Conservation (phyloP, 1,139 yeast genomes). For the Eremothecium coryli region DNA sequence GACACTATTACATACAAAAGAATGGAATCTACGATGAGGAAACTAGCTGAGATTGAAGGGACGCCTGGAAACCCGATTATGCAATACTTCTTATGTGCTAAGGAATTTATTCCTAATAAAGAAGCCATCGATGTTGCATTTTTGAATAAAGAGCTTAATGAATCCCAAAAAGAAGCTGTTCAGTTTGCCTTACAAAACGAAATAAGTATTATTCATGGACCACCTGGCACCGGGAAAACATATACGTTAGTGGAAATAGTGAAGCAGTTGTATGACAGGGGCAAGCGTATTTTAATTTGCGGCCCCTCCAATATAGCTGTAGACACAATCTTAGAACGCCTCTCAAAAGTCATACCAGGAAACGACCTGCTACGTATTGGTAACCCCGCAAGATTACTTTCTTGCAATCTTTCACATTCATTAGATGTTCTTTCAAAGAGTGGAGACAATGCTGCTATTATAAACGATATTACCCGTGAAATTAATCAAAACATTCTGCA, state of each 20-base stretch:
- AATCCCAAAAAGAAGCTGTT: constrained; percentile 64
- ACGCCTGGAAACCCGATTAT: constrained; percentile 27
- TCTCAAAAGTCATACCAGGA: constrained; percentile 44
- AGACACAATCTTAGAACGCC: constrained; percentile 78
- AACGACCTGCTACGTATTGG: constrained; percentile 69
- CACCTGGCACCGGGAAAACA: constrained; percentile 80
- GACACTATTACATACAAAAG: constrained; percentile 65
- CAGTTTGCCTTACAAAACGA: constrained; percentile 41
- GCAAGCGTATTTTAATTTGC: constrained; percentile 73
- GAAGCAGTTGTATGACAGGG: constrained; percentile 54
- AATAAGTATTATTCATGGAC: constrained; percentile 59
- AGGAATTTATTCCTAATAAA: constrained; percentile 13
- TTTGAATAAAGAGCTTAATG: constrained; percentile 48
- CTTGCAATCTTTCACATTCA: constrained; percentile 58
- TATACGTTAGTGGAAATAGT: constrained; percentile 79
- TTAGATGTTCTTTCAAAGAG: constrained; percentile 63
- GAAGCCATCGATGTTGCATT: constrained; percentile 27
- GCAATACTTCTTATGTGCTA: constrained; percentile 20
- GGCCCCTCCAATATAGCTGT: constrained; percentile 96
- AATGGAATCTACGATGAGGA: constrained; percentile 72
- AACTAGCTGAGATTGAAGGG: constrained; percentile 42
- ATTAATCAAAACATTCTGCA: constrained; percentile 51
- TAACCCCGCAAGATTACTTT: constrained; percentile 80
- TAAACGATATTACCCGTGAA: constrained; percentile 62
- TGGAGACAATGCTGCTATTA: constrained; percentile 52